These are phyloP conservation scores for Chiua virens DNA, from an alignment of 768 basidiomycete genomes.

Conservation along the genomic window DNA sequence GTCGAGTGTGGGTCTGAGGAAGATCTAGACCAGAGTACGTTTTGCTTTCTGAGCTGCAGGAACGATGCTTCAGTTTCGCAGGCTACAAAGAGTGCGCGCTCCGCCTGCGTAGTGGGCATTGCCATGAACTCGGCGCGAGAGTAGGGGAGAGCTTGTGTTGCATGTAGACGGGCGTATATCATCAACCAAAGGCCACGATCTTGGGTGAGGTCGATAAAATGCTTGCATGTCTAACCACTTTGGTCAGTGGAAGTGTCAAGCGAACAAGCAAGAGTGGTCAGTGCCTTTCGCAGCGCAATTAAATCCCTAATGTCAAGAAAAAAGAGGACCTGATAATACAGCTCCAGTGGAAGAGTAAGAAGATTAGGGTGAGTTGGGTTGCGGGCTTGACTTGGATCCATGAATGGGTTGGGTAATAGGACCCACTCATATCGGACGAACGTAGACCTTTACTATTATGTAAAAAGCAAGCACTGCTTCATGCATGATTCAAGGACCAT, in stretches of 20 bases:
- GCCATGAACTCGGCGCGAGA: constrained; percentile 9
- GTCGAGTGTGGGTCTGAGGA: background rate
- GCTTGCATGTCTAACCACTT: constrained; percentile 24
- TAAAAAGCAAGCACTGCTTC: no score
- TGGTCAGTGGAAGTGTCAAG: background rate
- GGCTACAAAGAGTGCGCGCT: constrained; percentile 13
- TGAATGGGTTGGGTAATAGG: no score
- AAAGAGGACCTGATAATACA: constrained; percentile 11
- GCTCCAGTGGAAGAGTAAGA: constrained; percentile 17
- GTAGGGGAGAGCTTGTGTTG: constrained; percentile 14
- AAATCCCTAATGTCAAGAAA: constrained; percentile 16
- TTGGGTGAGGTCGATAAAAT: constrained; percentile 15
- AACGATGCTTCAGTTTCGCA: constrained; percentile 15
- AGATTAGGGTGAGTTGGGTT: background rate
- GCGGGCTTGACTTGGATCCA: no score
- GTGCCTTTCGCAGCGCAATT: constrained; percentile 19
- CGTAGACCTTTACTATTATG: no score
- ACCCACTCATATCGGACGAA: no score
- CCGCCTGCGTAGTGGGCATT: constrained; percentile 11
- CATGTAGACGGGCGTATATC: constrained; percentile 11
- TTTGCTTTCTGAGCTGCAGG: constrained; percentile 8
- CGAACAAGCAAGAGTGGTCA: background rate
- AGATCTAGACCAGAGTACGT: background rate
- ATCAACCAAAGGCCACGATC: constrained; percentile 18
- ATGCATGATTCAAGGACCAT: no score